Evolutionary conservation across 495 filamentous ascomycete genomes (phyloP), one percentile per base, ranked within the genome.

Genomic region (Aspergillus panamensis): DNA sequence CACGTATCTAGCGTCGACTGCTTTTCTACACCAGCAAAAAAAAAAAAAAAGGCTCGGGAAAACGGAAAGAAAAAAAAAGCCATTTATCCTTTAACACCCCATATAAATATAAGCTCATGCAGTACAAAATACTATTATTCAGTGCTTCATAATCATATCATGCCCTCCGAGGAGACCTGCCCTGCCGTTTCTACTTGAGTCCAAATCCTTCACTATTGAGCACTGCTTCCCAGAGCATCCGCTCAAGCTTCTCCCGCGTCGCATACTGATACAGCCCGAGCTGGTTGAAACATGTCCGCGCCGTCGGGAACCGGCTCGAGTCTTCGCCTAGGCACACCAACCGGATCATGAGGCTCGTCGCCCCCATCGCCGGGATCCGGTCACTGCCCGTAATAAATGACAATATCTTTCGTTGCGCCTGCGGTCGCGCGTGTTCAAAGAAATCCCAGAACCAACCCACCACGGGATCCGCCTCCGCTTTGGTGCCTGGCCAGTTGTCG

Each of bases 381-480:
- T 97, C 92, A 58, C 90, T 94, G 2, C 92, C 91, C n/a, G 92
- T 97, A 62, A 97, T 87, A 62, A 97, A 97, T 14, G 86, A 85
- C 20, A 97, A 69, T 44, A 97, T 69, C 72, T 87, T 86, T 19
- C 92, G 77, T 73, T 96, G 92, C 35, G 85, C 82, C 45, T 75
- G 73, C 1, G 89, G 84, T 5, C 72, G 72, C 3, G 89, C 84
- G 21, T 69, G 71, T 63, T 84, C 82, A 58, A 96, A 95, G 54
- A 86, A 82, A 42, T 87, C 79, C 92, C 92, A 97, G 74, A 97
- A 96, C 93, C 93, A 97, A 45, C 73, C 71, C 9, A 96, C 76
- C 13, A 86, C 85, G 16, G 84, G 82, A 48, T 90, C 84, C 3
- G 75, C 77, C 42, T 87, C 84, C 42, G 68, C 72, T 6, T 59